Evolutionary conservation across 2,329 filamentous ascomycete species (phyloP).

Genomic region (Xylariaceae sp.): DNA sequence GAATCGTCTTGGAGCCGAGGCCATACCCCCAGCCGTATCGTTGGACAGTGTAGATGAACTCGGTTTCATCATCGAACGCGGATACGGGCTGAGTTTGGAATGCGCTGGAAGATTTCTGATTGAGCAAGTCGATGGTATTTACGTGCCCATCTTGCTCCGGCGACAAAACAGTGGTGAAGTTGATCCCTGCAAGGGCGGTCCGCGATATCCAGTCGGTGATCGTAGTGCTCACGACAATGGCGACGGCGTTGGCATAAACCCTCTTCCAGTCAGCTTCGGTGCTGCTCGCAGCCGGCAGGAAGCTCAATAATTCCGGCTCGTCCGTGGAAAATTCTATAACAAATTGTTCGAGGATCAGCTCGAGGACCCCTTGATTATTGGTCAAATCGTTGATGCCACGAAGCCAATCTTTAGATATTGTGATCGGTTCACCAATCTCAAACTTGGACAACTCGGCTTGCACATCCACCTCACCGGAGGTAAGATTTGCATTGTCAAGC

Average conservation of each 20-base stretch:
- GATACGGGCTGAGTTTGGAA: neutral
- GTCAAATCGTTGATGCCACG: neutral
- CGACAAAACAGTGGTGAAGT: slow-evolving; percentile 5
- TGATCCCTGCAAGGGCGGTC: neutral
- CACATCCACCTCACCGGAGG: neutral
- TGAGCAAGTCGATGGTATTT: neutral
- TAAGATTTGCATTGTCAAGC: neutral
- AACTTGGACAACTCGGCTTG: neutral
- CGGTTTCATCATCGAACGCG: slow-evolving; percentile 1
- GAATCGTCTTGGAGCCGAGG: neutral
- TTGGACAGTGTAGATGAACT: neutral
- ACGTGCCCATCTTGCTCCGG: neutral
- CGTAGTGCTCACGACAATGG: slow-evolving; percentile 5
- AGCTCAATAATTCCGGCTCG: neutral
- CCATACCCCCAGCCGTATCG: slow-evolving; percentile 14
- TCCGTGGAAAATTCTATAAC: neutral
- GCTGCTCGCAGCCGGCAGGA: neutral
- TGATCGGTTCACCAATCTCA: slow-evolving; percentile 2
- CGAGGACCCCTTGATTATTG: neutral
- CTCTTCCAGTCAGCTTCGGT: neutral
- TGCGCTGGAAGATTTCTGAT: neutral
- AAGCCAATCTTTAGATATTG: slow-evolving; percentile 5
- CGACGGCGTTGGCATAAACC: neutral
- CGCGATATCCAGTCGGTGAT: slow-evolving; percentile 12
- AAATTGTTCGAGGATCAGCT: neutral